Conservation (phyloP, 805 yeast species). For the Candida cerambycidarum region DNA sequence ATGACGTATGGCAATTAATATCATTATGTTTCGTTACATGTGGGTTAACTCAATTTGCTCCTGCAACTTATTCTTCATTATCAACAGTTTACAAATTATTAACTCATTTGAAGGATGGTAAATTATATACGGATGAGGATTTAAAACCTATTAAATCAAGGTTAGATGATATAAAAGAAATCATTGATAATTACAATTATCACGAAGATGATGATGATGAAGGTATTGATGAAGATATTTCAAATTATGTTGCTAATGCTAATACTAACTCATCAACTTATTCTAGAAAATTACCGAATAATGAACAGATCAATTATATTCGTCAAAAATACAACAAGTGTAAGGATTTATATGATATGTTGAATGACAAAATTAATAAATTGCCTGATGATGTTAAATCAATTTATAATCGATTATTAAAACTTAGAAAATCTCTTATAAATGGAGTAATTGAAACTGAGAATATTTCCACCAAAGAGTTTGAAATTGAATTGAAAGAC, state of each 20-base stretch:
- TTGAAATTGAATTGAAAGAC: slow-evolving; percentile 25
- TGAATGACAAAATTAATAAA: slow-evolving; percentile 52
- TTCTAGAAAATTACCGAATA: slow-evolving; percentile 11
- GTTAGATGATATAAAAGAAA: slow-evolving; percentile 64
- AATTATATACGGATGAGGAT: slow-evolving; percentile 82
- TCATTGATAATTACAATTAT: slow-evolving; percentile 48
- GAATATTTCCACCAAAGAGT: slow-evolving; percentile 11
- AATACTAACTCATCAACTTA: background rate
- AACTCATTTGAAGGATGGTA: slow-evolving; percentile 77
- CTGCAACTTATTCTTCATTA: slow-evolving; percentile 89
- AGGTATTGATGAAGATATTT: slow-evolving; percentile 7
- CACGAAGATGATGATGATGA: slow-evolving; percentile 20
- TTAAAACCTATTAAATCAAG: slow-evolving; percentile 74
- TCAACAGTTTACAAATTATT: slow-evolving; percentile 82
- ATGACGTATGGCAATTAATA: slow-evolving; percentile 85
- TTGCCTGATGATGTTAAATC: slow-evolving; percentile 39
- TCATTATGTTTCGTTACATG: slow-evolving; percentile 88
- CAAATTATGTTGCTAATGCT: slow-evolving; percentile 3
- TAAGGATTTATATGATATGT: slow-evolving; percentile 51
- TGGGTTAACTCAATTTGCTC: slow-evolving; percentile 86
- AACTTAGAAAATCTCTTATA: slow-evolving; percentile 61
- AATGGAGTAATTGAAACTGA: slow-evolving; percentile 26
- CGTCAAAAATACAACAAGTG: slow-evolving; percentile 68
- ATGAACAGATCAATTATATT: slow-evolving; percentile 61
- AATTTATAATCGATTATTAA: slow-evolving; percentile 58